A percentile compares a stretch with the other conserved stretches of the same genome.
These are phyloP conservation scores for Gossypium thurberi DNA, from an alignment of 345 rosid species.

Conservation along the genomic window DNA sequence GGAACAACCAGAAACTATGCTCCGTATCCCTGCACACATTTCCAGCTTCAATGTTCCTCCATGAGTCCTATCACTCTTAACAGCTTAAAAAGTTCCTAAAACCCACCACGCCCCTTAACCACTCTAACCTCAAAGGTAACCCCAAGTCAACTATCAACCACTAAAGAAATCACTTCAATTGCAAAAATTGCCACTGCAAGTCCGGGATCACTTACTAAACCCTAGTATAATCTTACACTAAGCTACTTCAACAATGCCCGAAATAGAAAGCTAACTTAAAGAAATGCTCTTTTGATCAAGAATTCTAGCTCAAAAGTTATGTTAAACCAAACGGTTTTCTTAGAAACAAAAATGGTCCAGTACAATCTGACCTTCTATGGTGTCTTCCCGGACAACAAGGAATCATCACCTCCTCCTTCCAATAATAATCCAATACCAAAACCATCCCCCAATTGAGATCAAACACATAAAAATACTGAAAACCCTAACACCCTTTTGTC, in stretches of 20 bases:
- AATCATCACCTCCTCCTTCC: slow-evolving; percentile 30
- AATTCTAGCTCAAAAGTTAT: slow-evolving; percentile 19
- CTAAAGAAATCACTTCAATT: slow-evolving; percentile 16
- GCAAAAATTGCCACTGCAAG: slow-evolving; percentile 5
- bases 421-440: slow-evolving; percentile 20
- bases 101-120: slow-evolving; percentile 11
- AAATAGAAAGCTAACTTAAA: slow-evolving; percentile 9
- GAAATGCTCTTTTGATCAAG: slow-evolving; percentile 8
- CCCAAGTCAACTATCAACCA: slow-evolving; percentile 14
- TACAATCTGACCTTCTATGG: slow-evolving; percentile 19
- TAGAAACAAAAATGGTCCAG: slow-evolving; percentile 24
- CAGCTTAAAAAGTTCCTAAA: slow-evolving; percentile 8
- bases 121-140: slow-evolving; percentile 12
- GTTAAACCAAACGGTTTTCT: slow-evolving; percentile 30
- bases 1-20: slow-evolving; percentile 47
- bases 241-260: slow-evolving; percentile 16
- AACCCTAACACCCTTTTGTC: slow-evolving; percentile 14
- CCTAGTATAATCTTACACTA: slow-evolving; percentile 11
- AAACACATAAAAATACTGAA: slow-evolving; percentile 13
- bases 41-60: slow-evolving; percentile 37
- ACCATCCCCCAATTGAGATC: slow-evolving; percentile 26
- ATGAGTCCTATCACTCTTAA: slow-evolving; percentile 21
- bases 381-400: slow-evolving; percentile 23
- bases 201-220: slow-evolving; percentile 12
- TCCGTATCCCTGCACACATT: slow-evolving; percentile 58